Conservation (phyloP, 2,329 filamentous ascomycete species). For the Raffaelea arxii region DNA sequence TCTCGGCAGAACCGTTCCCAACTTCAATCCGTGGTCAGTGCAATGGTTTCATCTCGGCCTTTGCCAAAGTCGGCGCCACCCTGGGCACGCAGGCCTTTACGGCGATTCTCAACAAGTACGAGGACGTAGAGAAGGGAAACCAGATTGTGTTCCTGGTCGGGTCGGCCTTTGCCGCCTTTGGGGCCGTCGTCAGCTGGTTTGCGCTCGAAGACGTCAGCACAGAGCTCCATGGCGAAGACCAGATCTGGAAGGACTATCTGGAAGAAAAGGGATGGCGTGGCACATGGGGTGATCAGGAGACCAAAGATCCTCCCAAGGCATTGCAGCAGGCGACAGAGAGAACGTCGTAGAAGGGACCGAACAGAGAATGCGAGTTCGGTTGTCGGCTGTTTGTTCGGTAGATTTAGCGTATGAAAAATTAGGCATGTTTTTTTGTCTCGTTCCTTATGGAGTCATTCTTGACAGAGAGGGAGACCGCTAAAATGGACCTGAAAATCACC, state of each 20-base stretch:
- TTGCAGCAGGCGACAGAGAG: neutral
- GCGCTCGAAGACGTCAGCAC: slow-evolving; percentile 29
- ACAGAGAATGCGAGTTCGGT: too few relatives aligned
- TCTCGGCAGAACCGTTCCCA: slow-evolving; percentile 35
- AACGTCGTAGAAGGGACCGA: too few relatives aligned
- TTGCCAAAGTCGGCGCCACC: slow-evolving; percentile 39
- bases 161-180: slow-evolving; percentile 35
- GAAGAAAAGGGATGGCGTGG: slow-evolving; percentile 30
- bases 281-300: slow-evolving; percentile 21
- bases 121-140: slow-evolving; percentile 31
- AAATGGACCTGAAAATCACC: neutral
- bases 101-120: slow-evolving; percentile 35
- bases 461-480: neutral
- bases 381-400: too few relatives aligned
- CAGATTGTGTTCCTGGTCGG: slow-evolving; percentile 42
- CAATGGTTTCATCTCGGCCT: slow-evolving; percentile 35
- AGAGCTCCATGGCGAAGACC: slow-evolving; percentile 31
- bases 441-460: neutral
- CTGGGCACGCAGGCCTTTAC: slow-evolving; percentile 41
- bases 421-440: too few relatives aligned
- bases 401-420: neutral
- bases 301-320: slow-evolving; percentile 17
- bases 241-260: slow-evolving; percentile 32
- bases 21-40: slow-evolving; percentile 39
- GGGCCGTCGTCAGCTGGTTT: slow-evolving; percentile 31